Evolutionary conservation across 495 filamentous ascomycete species (phyloP), one percentile per base, ranked within the genome.

Genomic region (Sabuloglossum arenarium): DNA sequence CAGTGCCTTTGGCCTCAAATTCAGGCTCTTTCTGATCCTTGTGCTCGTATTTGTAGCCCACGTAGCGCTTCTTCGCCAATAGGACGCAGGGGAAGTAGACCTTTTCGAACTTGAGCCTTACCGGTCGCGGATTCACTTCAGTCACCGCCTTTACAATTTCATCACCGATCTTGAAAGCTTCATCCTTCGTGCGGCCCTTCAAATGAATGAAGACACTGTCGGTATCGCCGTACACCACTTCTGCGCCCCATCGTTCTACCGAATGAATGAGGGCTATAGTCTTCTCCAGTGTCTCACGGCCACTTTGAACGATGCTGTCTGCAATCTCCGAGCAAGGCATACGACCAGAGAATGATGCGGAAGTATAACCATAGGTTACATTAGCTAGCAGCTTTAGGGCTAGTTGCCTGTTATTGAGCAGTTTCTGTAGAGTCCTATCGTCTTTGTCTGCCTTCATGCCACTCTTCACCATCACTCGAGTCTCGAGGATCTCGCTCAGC

Each of bases 311-410:
- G 64, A 98, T 97, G 68, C 87, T 94, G 69, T 98, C 91, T 30
- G 91, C 93, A 59, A 98, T 96, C 68, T 98, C 91, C 14, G 88
- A 83, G 66, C 91, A 98, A 3, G 91, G 91, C 93, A 97, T 97
- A 37, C 91, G 76, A 0, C 91, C 91, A 0, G 89, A 94, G 67
- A 93, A 96, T 4, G 86, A 87, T 1, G 91, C 91, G 12, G 90
- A 95, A 0, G 93, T 90, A 67, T 98, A 98, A 39, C 91, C 91
- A 61, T 98, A 98, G 0, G 93, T 98, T 58, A 98, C 91, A 61
- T 98, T 98, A 6, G 91, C 93, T 46, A 96, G 88, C 14, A 98
- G 75, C 64, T 98, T 98, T n/a, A 98, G 76, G 0, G 91, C 91
- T 0, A 98, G 70, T 61, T 98, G 91, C 63, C 93, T 73, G 66